Evolutionary conservation across 2,329 filamentous ascomycete species (phyloP), one percentile per base, ranked within the genome.

Genomic region (Hysterium pulicare): DNA sequence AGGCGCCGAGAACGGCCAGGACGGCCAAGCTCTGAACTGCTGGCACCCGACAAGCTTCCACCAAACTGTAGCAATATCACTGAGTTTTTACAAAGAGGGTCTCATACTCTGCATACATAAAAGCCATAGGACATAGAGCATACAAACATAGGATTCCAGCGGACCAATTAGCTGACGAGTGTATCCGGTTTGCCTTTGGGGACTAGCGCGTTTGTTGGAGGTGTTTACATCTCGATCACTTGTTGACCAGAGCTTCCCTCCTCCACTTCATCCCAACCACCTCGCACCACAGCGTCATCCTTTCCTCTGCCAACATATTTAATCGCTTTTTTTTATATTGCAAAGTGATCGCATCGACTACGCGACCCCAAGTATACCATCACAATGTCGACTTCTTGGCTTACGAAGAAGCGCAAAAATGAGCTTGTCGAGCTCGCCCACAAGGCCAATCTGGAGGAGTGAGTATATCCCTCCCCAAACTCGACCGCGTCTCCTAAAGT

Each of bases 361-460:
- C 70, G 73, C 73, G 72, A 76, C 67, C 51, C 52, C 50, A 58
- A 59, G 44, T 38, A 54, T 64, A 57, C 49, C 57, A 59, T 47
- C 57, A 77, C 64, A 57, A 87, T 87, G 83, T 81, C 82, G 48
- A n/a, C n/a, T n/a, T 80, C 82, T 55, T 95, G 86, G 81, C 77
- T 95, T 64, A 79, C 83, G 68, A 78, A 79, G 66, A 86, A 93
- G 77, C 84, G 86, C 73, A 95, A 95, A 77, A 77, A 76, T 56
- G 87, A 91, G 51, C 79, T 95, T 43, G 68, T 81, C 55, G 84
- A 87, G 49, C 75, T 94, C 48, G 87, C 88, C 46, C 79, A 87
- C 52, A 71, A 76, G 35, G 77, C 86, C 48, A 84, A 84, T 45
- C 73, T 91, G 41, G 76, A 80, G 62, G 79, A 86, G 89, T 94